These are phyloP conservation scores for Polyrhizophydium stewartii DNA, from an alignment of 371 early-diverging fungal genomes.

Conservation along the genomic window DNA sequence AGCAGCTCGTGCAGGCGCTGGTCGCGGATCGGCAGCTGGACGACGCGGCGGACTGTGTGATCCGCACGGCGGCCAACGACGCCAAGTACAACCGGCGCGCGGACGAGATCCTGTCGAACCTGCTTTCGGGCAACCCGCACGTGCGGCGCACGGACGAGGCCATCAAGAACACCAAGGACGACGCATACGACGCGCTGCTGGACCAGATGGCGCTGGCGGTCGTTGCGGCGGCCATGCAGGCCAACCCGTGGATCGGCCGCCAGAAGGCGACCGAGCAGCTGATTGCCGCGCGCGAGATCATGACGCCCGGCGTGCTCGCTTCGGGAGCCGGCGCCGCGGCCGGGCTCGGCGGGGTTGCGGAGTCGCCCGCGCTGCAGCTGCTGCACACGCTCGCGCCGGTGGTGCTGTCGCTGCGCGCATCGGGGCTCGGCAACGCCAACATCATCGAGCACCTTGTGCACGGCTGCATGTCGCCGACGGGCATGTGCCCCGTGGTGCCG, in stretches of 20 bases:
- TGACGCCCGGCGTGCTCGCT: background rate
- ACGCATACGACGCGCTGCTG: background rate
- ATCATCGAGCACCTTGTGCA: no score
- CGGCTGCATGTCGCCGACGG: no score
- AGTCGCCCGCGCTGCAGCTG: no score
- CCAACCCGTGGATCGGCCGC: background rate
- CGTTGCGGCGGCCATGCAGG: background rate
- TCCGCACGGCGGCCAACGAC: background rate
- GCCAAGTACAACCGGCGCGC: background rate
- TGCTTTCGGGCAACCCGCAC: background rate
- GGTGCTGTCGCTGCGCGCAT: no score
- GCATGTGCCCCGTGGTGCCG: no score
- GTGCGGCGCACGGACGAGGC: background rate
- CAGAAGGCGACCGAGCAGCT: background rate
- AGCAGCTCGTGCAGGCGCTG: background rate
- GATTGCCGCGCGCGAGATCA: background rate
- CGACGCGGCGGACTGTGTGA: background rate
- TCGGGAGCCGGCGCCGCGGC: no score
- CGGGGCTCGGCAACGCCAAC: no score
- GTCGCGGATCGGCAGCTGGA: background rate
- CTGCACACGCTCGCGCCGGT: no score
- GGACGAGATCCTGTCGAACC: background rate
- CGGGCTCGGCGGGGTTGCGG: no score
- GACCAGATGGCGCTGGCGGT: background rate
- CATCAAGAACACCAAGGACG: background rate